Evolutionary conservation across 1,284 basidiomycete genomes (phyloP), one percentile per base, ranked within the genome.

Genomic region (Malassezia cuniculi): DNA sequence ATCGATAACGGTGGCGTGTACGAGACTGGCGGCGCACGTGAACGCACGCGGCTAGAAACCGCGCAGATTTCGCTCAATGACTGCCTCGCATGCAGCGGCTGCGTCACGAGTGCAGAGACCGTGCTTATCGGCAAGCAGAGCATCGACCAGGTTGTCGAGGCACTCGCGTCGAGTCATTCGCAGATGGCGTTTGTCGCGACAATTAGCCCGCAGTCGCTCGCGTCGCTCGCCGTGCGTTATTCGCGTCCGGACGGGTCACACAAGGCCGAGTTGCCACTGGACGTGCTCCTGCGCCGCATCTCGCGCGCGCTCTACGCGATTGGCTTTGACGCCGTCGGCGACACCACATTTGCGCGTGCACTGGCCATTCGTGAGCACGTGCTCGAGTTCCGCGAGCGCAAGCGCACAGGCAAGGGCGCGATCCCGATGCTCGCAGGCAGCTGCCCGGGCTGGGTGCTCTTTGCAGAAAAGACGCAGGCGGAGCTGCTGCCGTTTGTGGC

Each of bases 401-500:
- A 48, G 3, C 29, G 42, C 10, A 34, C 53, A 2, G 31, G 29
- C 5, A 41, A 39, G 14, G 44, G 65, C 0, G 68, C 57, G 34
- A 68, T 94, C 21, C 90, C 93, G 0, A 86, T 97, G 79, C 73
- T 99, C 15, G 81, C 87, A 3, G 87, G 85, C 52, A 85, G 90
- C 9, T 97, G 93, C 70, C 93, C 93, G 0, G 93, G 93, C 17
- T 97, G 93, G 93, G 82, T 97, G 40, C 97, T 90, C 68, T 97
- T 95, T 63, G 90, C 89, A 12, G 93, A 97, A 70, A 99, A 97
- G 73, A 82, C 90, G 0, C 90, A 94, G 34, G 52, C 45, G 27
- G 89, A 93, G 66, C 80, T 99, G 73, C 68, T 99, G 8, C 85
- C 86, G 1, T 85, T 87, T 57, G 80, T 99, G 42, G 78, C 82